phyloP scores from a whole-genome alignment of 371 early-diverging fungal genomes.

The Rhizopus sp. region DNA sequence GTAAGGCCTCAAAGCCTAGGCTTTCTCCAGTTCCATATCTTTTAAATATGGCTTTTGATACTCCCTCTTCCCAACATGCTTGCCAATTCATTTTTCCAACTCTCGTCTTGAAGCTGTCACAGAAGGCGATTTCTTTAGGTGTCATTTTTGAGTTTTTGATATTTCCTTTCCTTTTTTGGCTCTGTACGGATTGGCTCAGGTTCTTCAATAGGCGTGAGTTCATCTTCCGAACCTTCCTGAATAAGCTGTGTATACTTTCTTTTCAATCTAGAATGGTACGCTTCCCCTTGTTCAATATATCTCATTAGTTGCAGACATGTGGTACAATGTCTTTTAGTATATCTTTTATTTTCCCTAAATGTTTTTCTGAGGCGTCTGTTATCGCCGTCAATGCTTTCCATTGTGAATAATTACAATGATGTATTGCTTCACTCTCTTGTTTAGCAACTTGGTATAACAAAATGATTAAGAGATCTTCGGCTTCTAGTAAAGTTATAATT shows the following conservation, averaged over 20 bases:
- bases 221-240: conserved; percentile 3
- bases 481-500: conserved; percentile 5
- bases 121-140: conserved; percentile 2
- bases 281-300: conserved; percentile 6
- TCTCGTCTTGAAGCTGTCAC: conserved; percentile 6
- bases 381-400: conserved; percentile 10
- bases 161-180: conserved; percentile 7
- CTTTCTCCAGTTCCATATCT: conserved; percentile 5
- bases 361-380: conserved; percentile 3
- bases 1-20: no score
- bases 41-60: conserved; percentile 1
- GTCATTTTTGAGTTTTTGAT: conserved; percentile 4
- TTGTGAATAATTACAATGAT: conserved; percentile 1
- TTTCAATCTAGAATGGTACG: conserved; percentile 10
- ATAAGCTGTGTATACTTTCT: conserved; percentile 9
- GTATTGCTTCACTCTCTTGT: conserved; percentile 4
- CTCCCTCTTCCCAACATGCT: conserved; percentile 7
- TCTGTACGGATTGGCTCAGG: conserved; percentile 3
- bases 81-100: conserved; percentile 8
- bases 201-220: conserved; percentile 6
- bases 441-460: conserved; percentile 8
- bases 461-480: conserved; percentile 6
- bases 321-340: conserved; percentile 6
- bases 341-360: conserved; percentile 6
- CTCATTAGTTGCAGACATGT: conserved; percentile 1